Percentiles rank a stretch among this genome's conserved stretches.
Conservation (phyloP, 257 asterid genomes). For the Ajuga chamaepitys region DNA sequence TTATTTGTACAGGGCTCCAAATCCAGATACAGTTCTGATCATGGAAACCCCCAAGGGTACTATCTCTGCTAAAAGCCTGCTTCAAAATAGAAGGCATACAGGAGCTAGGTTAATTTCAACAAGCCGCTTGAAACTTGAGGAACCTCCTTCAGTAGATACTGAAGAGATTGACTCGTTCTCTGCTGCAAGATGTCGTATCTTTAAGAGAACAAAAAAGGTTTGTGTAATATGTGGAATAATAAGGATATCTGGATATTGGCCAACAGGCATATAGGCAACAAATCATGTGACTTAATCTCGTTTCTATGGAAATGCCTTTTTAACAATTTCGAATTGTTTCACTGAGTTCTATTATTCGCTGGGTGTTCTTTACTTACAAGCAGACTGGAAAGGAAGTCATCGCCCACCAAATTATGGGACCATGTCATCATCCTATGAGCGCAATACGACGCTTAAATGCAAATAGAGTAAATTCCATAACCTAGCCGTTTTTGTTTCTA, state of each 20-base stretch:
- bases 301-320: not conserved
- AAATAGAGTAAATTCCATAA: constrained; percentile 39
- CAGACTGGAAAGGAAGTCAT: constrained; percentile 61
- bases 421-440: constrained; percentile 59
- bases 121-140: constrained; percentile 63
- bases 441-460: constrained; percentile 48
- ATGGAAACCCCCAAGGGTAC: constrained; percentile 85
- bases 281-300: not conserved
- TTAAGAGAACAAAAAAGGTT: constrained; percentile 56
- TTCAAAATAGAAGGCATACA: constrained; percentile 59
- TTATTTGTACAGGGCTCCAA: constrained; percentile 56
- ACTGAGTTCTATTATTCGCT: constrained; percentile 9
- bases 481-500: constrained; percentile 2
- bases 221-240: not conserved
- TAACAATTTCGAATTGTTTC: not conserved
- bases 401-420: constrained; percentile 73
- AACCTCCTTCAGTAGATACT: constrained; percentile 45
- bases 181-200: constrained; percentile 71
- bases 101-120: constrained; percentile 85
- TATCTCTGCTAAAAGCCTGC: constrained; percentile 68
- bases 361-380: constrained; percentile 24
- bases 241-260: too few species aligned
- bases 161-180: constrained; percentile 72
- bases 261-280: not conserved
- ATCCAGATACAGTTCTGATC: constrained; percentile 87